Conservation (phyloP, 2,329 filamentous ascomycete species). For the Talaromyces sp. region DNA sequence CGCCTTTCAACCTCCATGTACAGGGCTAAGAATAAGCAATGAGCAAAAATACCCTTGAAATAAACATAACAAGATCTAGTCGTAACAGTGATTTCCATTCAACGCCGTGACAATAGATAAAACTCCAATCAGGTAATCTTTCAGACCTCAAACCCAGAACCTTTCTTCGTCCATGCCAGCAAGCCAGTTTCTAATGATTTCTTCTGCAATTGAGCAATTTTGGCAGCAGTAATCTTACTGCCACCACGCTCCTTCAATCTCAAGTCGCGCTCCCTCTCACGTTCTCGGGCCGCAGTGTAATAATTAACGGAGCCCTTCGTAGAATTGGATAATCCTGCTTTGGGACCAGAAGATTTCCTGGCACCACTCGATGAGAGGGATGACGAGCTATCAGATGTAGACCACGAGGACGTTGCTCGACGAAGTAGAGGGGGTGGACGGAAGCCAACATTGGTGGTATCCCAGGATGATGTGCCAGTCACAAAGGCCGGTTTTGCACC, state of each 20-base stretch:
- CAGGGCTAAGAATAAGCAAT: neutral
- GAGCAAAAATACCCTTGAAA: neutral
- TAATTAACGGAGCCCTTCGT: constrained; percentile 61
- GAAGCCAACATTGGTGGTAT: constrained; percentile 30
- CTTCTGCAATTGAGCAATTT: constrained; percentile 11
- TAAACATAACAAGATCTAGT: too few species aligned
- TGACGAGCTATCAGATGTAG: constrained; percentile 22
- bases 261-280: constrained; percentile 56
- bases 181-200: constrained; percentile 8
- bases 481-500: constrained; percentile 36
- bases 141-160: neutral
- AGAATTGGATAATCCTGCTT: constrained; percentile 46
- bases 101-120: neutral
- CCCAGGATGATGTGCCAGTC: constrained; percentile 17
- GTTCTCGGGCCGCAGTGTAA: constrained; percentile 53
- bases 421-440: constrained; percentile 31
- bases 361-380: constrained; percentile 26
- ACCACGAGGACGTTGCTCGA: constrained; percentile 31
- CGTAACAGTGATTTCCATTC: too few species aligned
- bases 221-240: constrained; percentile 21
- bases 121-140: neutral
- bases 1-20: neutral
- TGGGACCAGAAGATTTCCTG: constrained; percentile 25
- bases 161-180: constrained; percentile 11
- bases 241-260: constrained; percentile 48